Evolutionary conservation across 169 alveolate species (phyloP).

Genomic region (Plasmodium malariae): DNA sequence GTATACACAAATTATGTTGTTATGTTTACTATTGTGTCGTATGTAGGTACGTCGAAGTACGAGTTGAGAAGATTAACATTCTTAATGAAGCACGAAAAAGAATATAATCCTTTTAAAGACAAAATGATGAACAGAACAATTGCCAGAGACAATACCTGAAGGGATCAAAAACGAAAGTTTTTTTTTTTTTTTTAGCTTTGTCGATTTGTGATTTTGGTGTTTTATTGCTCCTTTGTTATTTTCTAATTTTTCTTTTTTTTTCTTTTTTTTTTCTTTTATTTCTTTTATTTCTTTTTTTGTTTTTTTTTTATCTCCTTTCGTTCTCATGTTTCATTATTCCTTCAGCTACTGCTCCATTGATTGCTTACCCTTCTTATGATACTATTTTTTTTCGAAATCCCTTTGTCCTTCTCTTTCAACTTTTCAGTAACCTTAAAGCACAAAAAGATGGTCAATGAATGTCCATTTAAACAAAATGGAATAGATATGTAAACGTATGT

Average conservation of each 20-base stretch:
- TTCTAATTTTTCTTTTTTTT: too few relatives aligned
- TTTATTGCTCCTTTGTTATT: too few relatives aligned
- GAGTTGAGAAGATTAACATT: constrained; percentile 23
- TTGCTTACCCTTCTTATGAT: constrained; percentile 60
- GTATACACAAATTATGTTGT: too few relatives aligned
- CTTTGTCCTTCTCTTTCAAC: constrained; percentile 52
- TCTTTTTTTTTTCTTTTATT: too few relatives aligned
- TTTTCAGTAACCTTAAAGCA: constrained; percentile 50
- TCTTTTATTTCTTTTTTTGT: too few relatives aligned
- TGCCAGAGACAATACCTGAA: constrained; percentile 56
- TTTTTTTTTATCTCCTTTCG: not conserved
- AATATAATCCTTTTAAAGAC: constrained; percentile 45
- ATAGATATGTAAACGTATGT: not conserved
- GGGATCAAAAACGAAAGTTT: constrained; percentile 7
- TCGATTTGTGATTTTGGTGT: too few relatives aligned
- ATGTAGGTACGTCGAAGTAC: constrained; percentile 38
- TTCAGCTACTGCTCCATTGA: too few relatives aligned
- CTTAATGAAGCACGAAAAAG: constrained; percentile 57
- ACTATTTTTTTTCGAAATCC: constrained; percentile 30
- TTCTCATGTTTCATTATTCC: too few relatives aligned
- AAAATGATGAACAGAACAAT: constrained; percentile 48
- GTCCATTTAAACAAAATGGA: not conserved
- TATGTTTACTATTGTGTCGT: constrained; percentile 41
- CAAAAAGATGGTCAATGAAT: not conserved
- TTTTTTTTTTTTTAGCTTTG: too few relatives aligned